These are phyloP conservation scores for Lathyrus tuberosus DNA, from an alignment of 306 rosid genomes.

Conservation along the genomic window DNA sequence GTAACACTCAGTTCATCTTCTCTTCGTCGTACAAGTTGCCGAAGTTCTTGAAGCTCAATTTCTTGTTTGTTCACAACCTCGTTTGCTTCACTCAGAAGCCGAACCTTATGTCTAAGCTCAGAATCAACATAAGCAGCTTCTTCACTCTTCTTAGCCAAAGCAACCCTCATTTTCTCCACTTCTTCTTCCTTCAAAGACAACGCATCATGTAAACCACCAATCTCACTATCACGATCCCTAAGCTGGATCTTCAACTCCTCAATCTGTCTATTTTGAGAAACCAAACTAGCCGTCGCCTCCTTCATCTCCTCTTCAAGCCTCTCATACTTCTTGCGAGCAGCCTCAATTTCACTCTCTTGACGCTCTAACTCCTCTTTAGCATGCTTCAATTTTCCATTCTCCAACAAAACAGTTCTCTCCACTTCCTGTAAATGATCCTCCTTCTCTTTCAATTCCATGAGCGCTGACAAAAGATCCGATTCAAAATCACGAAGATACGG, in stretches of 20 bases:
- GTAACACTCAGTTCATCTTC: conserved; percentile 61
- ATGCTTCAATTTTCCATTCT: conserved; percentile 55
- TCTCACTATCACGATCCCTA: conserved; percentile 56
- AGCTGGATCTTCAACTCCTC: conserved; percentile 68
- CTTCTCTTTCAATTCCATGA: conserved; percentile 65
- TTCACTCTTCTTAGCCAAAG: conserved; percentile 57
- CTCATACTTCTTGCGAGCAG: conserved; percentile 58
- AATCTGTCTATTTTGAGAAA: conserved; percentile 67
- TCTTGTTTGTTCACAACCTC: conserved; percentile 71
- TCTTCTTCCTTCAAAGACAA: conserved; percentile 70
- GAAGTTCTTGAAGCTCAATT: conserved; percentile 62
- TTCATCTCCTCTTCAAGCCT: conserved; percentile 67
- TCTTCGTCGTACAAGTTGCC: conserved; percentile 52
- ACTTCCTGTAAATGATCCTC: conserved; percentile 80
- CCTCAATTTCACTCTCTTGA: conserved; percentile 67
- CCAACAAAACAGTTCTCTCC: conserved; percentile 63
- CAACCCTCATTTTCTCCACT: conserved; percentile 56
- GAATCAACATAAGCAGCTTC: conserved; percentile 55
- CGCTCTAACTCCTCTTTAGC: conserved; percentile 74
- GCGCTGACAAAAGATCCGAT: conserved; percentile 71
- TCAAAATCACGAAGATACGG: conserved; percentile 58
- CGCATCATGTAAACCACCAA: conserved; percentile 42
- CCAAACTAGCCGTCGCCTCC: conserved; percentile 57
- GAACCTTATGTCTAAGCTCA: conserved; percentile 64
- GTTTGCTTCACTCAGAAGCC: conserved; percentile 72